Percentiles rank a stretch among this genome's conserved stretches.
Conservation (phyloP, 805 yeast genomes). For the Hanseniaspora guilliermondii region DNA sequence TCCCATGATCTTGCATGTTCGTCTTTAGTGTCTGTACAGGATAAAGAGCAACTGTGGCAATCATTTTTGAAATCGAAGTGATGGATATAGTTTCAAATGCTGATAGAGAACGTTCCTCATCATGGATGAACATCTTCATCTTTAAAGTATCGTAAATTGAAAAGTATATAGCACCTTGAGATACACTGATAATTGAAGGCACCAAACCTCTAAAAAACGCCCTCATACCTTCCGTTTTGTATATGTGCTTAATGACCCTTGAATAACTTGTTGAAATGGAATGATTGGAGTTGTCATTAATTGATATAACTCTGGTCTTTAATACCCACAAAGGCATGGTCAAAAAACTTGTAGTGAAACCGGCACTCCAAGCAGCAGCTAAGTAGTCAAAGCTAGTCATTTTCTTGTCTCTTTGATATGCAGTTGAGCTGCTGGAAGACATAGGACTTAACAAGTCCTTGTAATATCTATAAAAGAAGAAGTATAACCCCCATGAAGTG, state of each 20-base stretch:
- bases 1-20: constrained; percentile 37
- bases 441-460: constrained; percentile 3
- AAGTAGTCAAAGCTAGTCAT: constrained; percentile 38
- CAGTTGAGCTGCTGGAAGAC: constrained; percentile 6
- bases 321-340: constrained; percentile 95
- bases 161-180: constrained; percentile 83
- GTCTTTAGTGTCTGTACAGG: constrained; percentile 77
- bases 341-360: constrained; percentile 55
- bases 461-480: constrained; percentile 48
- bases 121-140: constrained; percentile 23
- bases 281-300: constrained; percentile 18
- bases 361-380: constrained; percentile 54
- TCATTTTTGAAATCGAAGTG: constrained; percentile 55
- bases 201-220: constrained; percentile 63
- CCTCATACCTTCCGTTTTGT: constrained; percentile 41
- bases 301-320: constrained; percentile 74
- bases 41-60: constrained; percentile 57
- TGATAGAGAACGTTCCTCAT: constrained; percentile 26
- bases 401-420: constrained; percentile 23
- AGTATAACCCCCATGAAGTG: constrained; percentile 80
- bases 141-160: constrained; percentile 74
- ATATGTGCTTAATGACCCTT: constrained; percentile 31
- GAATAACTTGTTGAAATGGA: constrained; percentile 13
- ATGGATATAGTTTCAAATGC: constrained; percentile 50
- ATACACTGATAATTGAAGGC: constrained; percentile 69